Base-by-base conservation (phyloP, 768 basidiomycete genomes). In the Tephrocybe sp. region DNA sequence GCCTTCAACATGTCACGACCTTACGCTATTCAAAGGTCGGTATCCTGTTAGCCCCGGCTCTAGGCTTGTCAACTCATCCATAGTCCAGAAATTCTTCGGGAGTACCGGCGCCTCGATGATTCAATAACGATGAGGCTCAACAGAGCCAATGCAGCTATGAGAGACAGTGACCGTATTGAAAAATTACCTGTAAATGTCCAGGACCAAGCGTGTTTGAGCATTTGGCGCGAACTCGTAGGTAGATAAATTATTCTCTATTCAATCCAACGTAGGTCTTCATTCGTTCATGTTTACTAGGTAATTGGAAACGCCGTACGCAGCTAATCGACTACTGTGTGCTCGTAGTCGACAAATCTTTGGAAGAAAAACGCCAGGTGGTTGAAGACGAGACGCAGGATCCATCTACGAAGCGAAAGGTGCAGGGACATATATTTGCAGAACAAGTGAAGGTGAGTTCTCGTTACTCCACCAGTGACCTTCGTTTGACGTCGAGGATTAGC, bases 191-290 rank as follows among this genome's bases (percentile, higher is more conserved):
- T 75, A 12, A 85, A 70, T 49, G 66, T 84, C 39, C 83, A 90
- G 61, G 86, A 88, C 46, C 79, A 83, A 62, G 83, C 88, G 42
- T 93, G 90, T 64, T 75, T 78, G 9, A 76, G 83, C 55, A 65
- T 92, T 33, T 92, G 91, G 90, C 75, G 76, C 57, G 85, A 92
- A 59, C 72, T 93, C 53, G 77, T 88, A 50, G 85, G 90, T 89
- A 61, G 64, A 83, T 70, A 51, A n/a, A n/a, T n/a, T n/a, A 44
- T 46, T 52, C 40, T 45, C 39, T 50, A 30, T 52, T 50, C 43
- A 49, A 57, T 33, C 33, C 51, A 53, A 49, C 62, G 47, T 55
- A 54, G 31, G 59, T 36, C 37, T 59, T 39, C 45, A 34, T 43
- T 47, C 30, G 36, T 22, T n/a, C 22, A 45, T 38, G 24, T 13